Evolutionary conservation across 768 basidiomycete species (phyloP).

Genomic region (Boletales sp.): DNA sequence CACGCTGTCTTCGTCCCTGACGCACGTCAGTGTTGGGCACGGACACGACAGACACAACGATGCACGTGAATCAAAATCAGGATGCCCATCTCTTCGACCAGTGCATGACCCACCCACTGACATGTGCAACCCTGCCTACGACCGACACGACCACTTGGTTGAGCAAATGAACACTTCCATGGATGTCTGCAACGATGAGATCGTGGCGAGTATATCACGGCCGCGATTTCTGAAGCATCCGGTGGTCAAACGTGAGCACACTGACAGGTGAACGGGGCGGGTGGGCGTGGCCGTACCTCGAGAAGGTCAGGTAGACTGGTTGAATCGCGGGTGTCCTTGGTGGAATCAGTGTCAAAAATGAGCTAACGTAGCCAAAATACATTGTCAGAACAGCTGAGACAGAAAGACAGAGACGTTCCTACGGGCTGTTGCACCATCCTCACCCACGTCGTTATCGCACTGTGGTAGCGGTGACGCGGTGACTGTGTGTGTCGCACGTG

Average conservation of each 20-base stretch:
- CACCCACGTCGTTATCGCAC: too few relatives aligned
- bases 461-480: too few relatives aligned
- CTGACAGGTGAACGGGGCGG: background rate
- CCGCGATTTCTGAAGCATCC: constrained; percentile 71
- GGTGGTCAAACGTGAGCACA: constrained; percentile 3
- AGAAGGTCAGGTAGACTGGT: constrained; percentile 73
- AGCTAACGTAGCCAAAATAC: constrained; percentile 72
- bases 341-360: constrained; percentile 72
- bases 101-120: constrained; percentile 76
- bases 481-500: too few relatives aligned
- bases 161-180: constrained; percentile 75
- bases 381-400: constrained; percentile 10
- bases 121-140: constrained; percentile 78
- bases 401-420: too few relatives aligned
- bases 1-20: constrained; percentile 71
- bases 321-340: constrained; percentile 78
- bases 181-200: constrained; percentile 78
- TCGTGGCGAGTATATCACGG: constrained; percentile 61
- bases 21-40: constrained; percentile 10
- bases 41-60: constrained; percentile 8
- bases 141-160: constrained; percentile 69
- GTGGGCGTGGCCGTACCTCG: constrained; percentile 44
- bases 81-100: constrained; percentile 77
- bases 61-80: constrained; percentile 87
- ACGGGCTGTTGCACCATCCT: too few relatives aligned